Percentiles rank a stretch among this genome's conserved stretches.
These are phyloP conservation scores for Paraconiothyrium brasiliense DNA, from an alignment of 2,329 filamentous ascomycete species.

Conservation along the genomic window DNA sequence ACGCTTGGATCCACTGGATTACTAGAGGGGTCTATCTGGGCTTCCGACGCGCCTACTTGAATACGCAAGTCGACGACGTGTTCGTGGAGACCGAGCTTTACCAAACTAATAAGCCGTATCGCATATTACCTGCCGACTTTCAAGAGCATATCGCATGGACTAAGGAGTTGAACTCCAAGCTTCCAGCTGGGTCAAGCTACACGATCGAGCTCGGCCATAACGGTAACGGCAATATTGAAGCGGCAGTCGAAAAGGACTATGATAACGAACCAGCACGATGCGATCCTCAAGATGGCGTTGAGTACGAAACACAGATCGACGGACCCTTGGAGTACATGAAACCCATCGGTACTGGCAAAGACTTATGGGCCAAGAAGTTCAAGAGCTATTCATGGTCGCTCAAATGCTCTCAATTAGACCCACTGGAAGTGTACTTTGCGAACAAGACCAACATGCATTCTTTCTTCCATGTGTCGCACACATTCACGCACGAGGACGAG, in stretches of 20 bases:
- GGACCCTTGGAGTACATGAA: constrained; percentile 57
- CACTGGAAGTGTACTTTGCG: constrained; percentile 61
- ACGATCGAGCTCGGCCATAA: constrained; percentile 40
- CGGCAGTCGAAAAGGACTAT: constrained; percentile 28
- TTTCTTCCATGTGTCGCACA: constrained; percentile 61
- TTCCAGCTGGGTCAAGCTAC: constrained; percentile 33
- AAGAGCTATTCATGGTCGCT: constrained; percentile 57
- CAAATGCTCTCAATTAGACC: constrained; percentile 58
- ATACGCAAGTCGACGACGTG: constrained; percentile 68
- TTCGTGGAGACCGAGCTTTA: constrained; percentile 58
- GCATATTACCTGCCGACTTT: constrained; percentile 47
- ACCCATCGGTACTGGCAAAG: constrained; percentile 42
- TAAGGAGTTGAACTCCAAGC: constrained; percentile 31
- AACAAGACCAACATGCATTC: constrained; percentile 58
- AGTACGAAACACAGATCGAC: constrained; percentile 46
- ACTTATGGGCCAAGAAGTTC: constrained; percentile 48
- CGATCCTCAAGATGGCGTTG: constrained; percentile 43
- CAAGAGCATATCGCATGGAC: constrained; percentile 33
- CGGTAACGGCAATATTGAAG: constrained; percentile 42
- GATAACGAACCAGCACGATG: constrained; percentile 33
- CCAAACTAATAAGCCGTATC: constrained; percentile 57
- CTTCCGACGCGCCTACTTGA: constrained; percentile 62
- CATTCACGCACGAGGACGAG: constrained; percentile 58
- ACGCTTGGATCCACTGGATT: constrained; percentile 69
- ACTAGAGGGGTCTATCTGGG: constrained; percentile 66